Base-by-base conservation (phyloP, 2,329 filamentous ascomycete species). In the Fusarium succisae region DNA sequence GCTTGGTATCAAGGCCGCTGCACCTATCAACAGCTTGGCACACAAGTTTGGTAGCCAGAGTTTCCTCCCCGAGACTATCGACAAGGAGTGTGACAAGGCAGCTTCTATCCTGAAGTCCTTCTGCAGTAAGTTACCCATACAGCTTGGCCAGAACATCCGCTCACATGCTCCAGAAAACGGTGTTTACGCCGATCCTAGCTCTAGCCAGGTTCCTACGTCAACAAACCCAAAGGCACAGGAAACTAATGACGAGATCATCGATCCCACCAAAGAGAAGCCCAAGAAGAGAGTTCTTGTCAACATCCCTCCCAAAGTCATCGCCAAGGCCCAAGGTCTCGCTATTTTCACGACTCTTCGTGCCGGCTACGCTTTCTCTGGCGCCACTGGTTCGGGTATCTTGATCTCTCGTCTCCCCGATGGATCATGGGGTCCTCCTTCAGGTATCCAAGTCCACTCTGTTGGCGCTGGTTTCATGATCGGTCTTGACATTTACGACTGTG, bases 1-100 rank as follows among this genome's bases (percentile, higher is more conserved):
- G 35, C 77, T 82, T 24, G 78, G 80, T 76, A 77, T 81, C 41
- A 86, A 87, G 78, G 86, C 86, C 9, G 92, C 93, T 11, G 90
- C 88, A 1, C 94, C 94, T 6, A 91, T 97, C 79, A 97, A 97
- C 80, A 91, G 88, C 68, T 82, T 97, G 28, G 94, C 92, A 22
- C 94, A 97, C 83, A 94, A 92, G 82, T 86, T 97, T 43, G 94
- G 94, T n/a, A 84, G 83, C 54, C 94, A 97, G 82, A 92, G 93
- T 28, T 97, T 97, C 82, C 92, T 95, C 89, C 95, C 95, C 3
- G 94, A 92, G 62, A 92, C 92, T 3, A 86, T 98, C 73, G 95
- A 97, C 80, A 94, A 94, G 82, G 95, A 98, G 84, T 93, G 92
- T 76, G 94, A 98, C 83, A 98, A 98, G 85, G 94, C 94, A 2